Evolutionary conservation across 2,329 filamentous ascomycete genomes (phyloP), one percentile per base, ranked within the genome.

Genomic region (Sporothrix protearum): DNA sequence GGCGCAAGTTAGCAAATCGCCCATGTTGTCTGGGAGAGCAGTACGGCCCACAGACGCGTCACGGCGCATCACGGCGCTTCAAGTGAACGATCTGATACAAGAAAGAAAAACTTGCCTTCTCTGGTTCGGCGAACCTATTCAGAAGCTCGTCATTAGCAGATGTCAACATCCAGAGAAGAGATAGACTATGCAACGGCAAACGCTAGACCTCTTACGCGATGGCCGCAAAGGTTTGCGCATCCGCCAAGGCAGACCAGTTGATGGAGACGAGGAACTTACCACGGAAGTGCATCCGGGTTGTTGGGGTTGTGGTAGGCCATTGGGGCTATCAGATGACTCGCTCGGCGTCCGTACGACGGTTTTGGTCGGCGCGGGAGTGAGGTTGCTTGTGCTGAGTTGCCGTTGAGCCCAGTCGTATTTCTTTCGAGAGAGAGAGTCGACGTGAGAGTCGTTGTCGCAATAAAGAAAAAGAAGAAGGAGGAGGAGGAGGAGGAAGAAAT

Each of bases 271-370:
- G 7, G 10, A 16, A 45, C 91, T 83, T 86, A 96, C 92, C 93
- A 93, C 79, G 95, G 95, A 75, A 99, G 89, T 79, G 94, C 92
- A 84, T 99, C 95, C 45, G 94, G 94, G 81, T 99, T 97, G 84
- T 94, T 96, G 71, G 91, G 88, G 80, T 89, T 90, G 83, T 97
- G 97, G 86, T 98, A 98, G 71, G 95, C 95, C 95, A 98, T 98
- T 6, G 61, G 33, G 59, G 68, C 30, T 28, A 42, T 9, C 42
- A 12, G 45, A 9, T 25, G 7, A 25, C 25, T 28, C 14, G 25
- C 9, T 61, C 53, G 68, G 12, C 19, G 64, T 28, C 42, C 30
- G 28, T 68, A 16, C 7, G 10, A 8, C n/a, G 39, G 30, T 25
- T 39, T 30, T 36, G 59, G 10, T 14, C 25, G 39, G 61, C 25